phyloP scores from a whole-genome alignment of 1,284 basidiomycete species.

The Cerrena zonata region DNA sequence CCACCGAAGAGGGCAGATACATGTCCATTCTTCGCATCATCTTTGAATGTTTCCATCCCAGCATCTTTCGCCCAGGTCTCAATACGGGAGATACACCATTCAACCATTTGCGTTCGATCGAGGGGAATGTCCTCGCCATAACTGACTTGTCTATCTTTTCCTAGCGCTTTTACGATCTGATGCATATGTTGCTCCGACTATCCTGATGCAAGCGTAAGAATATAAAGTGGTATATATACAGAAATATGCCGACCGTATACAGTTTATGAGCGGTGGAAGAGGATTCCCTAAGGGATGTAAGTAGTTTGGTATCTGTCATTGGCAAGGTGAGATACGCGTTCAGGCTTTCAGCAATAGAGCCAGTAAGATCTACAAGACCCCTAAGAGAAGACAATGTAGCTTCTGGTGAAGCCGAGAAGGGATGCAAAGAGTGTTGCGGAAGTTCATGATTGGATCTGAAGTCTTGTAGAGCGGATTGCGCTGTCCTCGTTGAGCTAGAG shows the following conservation, averaged over 20 bases:
- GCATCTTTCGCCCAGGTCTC: slow-evolving; percentile 53
- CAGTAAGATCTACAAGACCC: slow-evolving; percentile 45
- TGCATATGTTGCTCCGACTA: slow-evolving; percentile 50
- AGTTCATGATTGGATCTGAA: neutral
- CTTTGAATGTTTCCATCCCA: slow-evolving; percentile 70
- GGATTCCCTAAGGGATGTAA: slow-evolving; percentile 62
- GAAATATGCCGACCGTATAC: slow-evolving; percentile 37
- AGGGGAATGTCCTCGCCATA: slow-evolving; percentile 61
- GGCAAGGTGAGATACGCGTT: slow-evolving; percentile 43
- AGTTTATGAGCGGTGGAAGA: slow-evolving; percentile 45
- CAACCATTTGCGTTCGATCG: slow-evolving; percentile 36
- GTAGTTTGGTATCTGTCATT: slow-evolving; percentile 56
- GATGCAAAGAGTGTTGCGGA: slow-evolving; percentile 10
- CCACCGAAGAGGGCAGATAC: slow-evolving; percentile 62
- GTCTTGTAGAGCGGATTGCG: neutral
- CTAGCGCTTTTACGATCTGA: slow-evolving; percentile 39
- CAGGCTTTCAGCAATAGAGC: slow-evolving; percentile 49
- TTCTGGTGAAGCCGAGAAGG: slow-evolving; percentile 19
- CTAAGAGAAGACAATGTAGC: slow-evolving; percentile 30
- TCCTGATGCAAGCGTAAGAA: slow-evolving; percentile 18
- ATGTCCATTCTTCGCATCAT: slow-evolving; percentile 43
- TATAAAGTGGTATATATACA: slow-evolving; percentile 7
- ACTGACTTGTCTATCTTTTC: slow-evolving; percentile 37
- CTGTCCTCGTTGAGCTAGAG: neutral
- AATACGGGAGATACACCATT: slow-evolving; percentile 54